A percentile compares a stretch with the other conserved stretches of the same genome.
Conservation (phyloP, 352 stramenopile genomes). For the Elongisporangium anandrum region DNA sequence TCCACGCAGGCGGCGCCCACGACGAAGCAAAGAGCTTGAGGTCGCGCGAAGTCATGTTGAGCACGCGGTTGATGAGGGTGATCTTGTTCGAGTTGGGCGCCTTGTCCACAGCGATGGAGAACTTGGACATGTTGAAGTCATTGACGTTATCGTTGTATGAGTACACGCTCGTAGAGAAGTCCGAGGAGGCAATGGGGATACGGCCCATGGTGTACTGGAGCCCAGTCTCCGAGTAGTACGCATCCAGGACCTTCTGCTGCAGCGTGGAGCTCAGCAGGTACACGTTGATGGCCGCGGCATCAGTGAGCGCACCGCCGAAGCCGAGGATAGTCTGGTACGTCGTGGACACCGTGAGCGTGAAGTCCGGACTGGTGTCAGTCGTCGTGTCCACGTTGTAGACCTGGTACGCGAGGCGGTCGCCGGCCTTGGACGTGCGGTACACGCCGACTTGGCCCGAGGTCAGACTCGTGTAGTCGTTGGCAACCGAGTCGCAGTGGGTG, state of each 20-base stretch:
- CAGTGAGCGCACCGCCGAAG: conserved; percentile 84
- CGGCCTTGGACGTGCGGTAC: conserved; percentile 43
- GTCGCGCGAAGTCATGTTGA: conserved; percentile 21
- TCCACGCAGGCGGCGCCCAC: conserved; percentile 76
- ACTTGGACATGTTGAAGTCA: conserved; percentile 47
- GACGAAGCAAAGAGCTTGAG: conserved; percentile 65
- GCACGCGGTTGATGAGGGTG: conserved; percentile 25
- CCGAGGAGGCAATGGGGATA: conserved; percentile 70
- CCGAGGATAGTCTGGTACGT: conserved; percentile 65
- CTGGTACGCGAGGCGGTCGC: conserved; percentile 39
- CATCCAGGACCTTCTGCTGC: conserved; percentile 53
- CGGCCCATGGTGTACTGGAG: conserved; percentile 67
- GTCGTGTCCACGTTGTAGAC: conserved; percentile 11
- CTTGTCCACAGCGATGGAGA: conserved; percentile 71
- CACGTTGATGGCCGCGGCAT: conserved; percentile 68
- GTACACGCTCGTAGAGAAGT: conserved; percentile 65
- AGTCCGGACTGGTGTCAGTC: conserved; percentile 12
- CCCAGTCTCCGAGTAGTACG: conserved; percentile 58
- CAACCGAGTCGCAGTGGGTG: conserved; percentile 23
- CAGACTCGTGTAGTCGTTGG: conserved; percentile 24
- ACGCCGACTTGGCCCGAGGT: conserved; percentile 24
- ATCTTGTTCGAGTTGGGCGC: conserved; percentile 26
- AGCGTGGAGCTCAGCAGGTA: conserved; percentile 42
- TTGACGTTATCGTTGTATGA: conserved; percentile 32
- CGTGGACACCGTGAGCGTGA: conserved; percentile 28